Evolutionary conservation across 192 early-diverging fungal genomes (phyloP), one percentile per base, ranked within the genome.

Genomic region (Polychytrium aggregatum): DNA sequence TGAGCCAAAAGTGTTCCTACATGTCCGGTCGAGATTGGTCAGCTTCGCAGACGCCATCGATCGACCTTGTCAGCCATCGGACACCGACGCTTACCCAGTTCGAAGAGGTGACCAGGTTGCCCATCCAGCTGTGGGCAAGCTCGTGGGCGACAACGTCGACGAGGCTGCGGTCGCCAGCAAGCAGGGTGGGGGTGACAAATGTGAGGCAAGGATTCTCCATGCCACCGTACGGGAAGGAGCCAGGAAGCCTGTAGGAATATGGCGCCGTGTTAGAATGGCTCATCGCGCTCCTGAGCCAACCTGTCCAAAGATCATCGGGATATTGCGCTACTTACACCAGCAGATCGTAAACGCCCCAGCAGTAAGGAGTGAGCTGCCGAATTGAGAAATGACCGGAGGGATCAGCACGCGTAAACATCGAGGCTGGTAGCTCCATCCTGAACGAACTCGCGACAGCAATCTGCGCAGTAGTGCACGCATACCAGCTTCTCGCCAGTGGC

Each of bases 191-290:
- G 24, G 95, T 98, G 20, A 95, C 92, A 82, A 95, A 98, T 0
- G 95, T 97, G 52, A 94, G 62, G 61, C 90, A 94, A 16, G 95
- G 95, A 66, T 98, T 98, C 75, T 98, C 87, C 86, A 93, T 93
- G 44, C 89, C 86, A 37, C 84, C 84, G 40, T 53, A 49, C 20
- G 57, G 63, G 37, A 48, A 52, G n/a, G 42, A 25, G 18, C 30
- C 22, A 22, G 33, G 26, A 14, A 31, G 35, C n/a, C n/a, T n/a
- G n/a, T n/a, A n/a, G n/a, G n/a, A n/a, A n/a, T n/a, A n/a, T n/a
- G n/a, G n/a, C n/a, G n/a, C n/a, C n/a, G 25, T 63, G 53, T 37
- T 46, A 59, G 27, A 4, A 38, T 9, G 3, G 5, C 29, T 5
- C 37, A 13, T 20, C 8, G 18, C 25, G 22, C 18, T 50, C 22